These are phyloP conservation scores for Craterostigma plantagineum DNA, from an alignment of 257 asterid genomes.

Conservation along the genomic window DNA sequence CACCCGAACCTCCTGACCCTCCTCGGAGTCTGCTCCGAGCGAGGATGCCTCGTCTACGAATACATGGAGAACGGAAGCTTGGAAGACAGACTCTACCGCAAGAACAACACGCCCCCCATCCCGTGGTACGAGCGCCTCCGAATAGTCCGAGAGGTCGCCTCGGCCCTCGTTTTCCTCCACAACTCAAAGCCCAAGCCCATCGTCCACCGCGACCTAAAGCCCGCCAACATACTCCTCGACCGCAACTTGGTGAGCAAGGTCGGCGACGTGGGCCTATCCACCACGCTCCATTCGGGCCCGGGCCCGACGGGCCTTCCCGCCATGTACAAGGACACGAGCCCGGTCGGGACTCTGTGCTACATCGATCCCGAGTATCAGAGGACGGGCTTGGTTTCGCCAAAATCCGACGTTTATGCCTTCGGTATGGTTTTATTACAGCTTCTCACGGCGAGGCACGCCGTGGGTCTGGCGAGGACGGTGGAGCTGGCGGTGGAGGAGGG, in stretches of 20 bases:
- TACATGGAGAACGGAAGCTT: too few species aligned
- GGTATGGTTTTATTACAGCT: conserved; percentile 1
- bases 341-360: conserved; percentile 4
- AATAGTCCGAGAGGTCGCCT: too few species aligned
- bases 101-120: too few species aligned
- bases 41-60: too few species aligned
- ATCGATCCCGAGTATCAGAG: conserved; percentile 3
- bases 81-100: too few species aligned
- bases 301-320: not conserved
- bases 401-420: not conserved
- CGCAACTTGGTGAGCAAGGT: conserved; percentile 2
- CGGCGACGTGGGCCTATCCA: not conserved
- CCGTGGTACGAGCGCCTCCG: too few species aligned
- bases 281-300: not conserved
- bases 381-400: not conserved
- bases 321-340: not conserved
- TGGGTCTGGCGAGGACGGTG: not conserved
- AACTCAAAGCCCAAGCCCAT: conserved; percentile 3
- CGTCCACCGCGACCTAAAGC: conserved; percentile 2
- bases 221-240: conserved; percentile 5
- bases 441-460: not conserved
- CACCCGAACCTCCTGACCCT: too few species aligned
- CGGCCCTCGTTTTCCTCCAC: conserved; percentile 2
- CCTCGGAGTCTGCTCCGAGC: too few species aligned
- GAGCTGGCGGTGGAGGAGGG: not conserved